phyloP scores from a whole-genome alignment of 2,329 filamentous ascomycete species.

The Chaetomium olivaceum region DNA sequence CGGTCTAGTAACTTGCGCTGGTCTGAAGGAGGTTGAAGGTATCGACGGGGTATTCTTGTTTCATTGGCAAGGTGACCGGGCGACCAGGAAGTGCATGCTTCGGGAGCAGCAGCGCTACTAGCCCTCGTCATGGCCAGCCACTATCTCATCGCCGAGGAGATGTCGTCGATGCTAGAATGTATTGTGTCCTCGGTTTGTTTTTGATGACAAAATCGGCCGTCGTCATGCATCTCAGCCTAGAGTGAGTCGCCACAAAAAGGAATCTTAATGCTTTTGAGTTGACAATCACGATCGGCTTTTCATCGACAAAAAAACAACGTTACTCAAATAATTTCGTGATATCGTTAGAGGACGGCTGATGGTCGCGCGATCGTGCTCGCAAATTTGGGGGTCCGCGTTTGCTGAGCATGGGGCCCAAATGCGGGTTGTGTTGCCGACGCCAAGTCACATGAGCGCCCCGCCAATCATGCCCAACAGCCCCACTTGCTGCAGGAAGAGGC shows the following conservation, averaged over 20 bases:
- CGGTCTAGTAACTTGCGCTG: conserved; percentile 43
- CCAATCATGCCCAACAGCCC: neutral
- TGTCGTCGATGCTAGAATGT: neutral
- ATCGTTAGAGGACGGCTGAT: neutral
- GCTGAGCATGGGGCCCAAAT: neutral
- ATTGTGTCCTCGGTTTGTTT: no score
- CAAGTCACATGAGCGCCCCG: conserved; percentile 13
- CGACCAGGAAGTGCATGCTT: conserved; percentile 16
- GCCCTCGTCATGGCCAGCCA: conserved; percentile 6
- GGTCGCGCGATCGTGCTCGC: neutral
- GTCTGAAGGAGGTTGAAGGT: conserved; percentile 41
- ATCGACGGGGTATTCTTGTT: conserved; percentile 31
- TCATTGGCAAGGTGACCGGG: neutral
- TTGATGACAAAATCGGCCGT: neutral
- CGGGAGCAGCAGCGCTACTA: neutral
- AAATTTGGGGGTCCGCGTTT: neutral
- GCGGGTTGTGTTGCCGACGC: neutral
- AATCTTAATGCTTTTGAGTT: neutral
- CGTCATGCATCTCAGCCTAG: neutral
- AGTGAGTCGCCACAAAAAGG: neutral
- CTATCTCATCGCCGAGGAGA: neutral
- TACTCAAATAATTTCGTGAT: neutral
- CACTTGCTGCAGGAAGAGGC: neutral
- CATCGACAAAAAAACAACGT: neutral
- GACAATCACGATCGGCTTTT: neutral